Base-by-base conservation (phyloP, 352 stramenopile species). In the Globisporangium acanthophoron region DNA sequence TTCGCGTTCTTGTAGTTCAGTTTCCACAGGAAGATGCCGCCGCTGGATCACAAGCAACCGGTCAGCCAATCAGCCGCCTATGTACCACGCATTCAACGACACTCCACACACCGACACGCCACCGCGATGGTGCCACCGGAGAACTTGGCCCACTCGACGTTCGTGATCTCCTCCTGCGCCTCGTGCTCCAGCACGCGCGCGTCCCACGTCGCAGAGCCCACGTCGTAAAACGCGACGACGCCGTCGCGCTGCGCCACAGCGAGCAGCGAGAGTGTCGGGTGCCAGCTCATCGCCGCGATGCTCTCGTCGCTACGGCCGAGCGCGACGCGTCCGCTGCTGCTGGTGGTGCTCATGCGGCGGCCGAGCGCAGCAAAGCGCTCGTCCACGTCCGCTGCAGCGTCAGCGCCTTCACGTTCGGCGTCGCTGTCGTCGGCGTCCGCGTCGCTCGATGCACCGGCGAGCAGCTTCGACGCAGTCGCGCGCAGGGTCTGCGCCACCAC, bases 21-120 rank as follows among this genome's bases (percentile, higher is more conserved):
- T 31, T 89, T 89, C 83, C 83, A 92, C 48, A 90, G 31, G 35
- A 90, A 83, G 2, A 91, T 58, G 0, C 80, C 83, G 2, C 69
- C 75, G 41, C 76, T 83, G 56, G 2, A 18, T 18, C 37, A 8
- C 33, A 39, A 9, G 5, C 37, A 13, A 13, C 13, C 11, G 5
- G 13, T 43, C 12, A 43, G 11, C 12, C 12, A 16, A 18, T 18
- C 37, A 18, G 3, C 37, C 3, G 12, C 39, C 5, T 13, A 61
- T 40, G 3, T 16, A 8, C 13, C 8, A 49, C 35, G 4, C 15
- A 11, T 11, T 4, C 7, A 5, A 16, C 8, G 24, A 15, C 35
- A 15, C 35, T 7, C 11, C 21, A 58, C 62, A 18, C 60, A 85
- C 71, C 76, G 75, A 59, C 76, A 85, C 1, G 83, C 77, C 18